Percentiles rank a stretch among this genome's conserved stretches.
Conservation (phyloP, 345 rosid genomes). For the Punica granatum region DNA sequence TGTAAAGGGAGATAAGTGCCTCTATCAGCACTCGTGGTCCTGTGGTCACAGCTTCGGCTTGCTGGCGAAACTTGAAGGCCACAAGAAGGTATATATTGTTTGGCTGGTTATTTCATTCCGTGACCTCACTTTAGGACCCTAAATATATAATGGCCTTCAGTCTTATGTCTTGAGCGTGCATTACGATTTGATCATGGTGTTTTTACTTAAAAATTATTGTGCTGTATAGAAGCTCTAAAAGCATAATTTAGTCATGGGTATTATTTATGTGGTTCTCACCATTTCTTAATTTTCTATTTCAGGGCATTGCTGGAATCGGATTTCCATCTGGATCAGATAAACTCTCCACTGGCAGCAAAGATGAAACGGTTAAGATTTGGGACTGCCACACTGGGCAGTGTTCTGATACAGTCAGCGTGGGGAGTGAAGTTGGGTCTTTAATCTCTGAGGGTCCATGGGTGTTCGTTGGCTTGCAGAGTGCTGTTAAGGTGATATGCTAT, state of each 20-base stretch:
- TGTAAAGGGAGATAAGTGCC: too few species aligned
- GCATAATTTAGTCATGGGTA: too few species aligned
- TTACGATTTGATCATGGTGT: too few species aligned
- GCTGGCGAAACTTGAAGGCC: slow-evolving; percentile 30
- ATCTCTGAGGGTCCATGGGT: slow-evolving; percentile 57
- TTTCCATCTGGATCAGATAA: slow-evolving; percentile 45
- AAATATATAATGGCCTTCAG: too few species aligned
- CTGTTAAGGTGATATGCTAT: slow-evolving; percentile 32
- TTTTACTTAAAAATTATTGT: too few species aligned
- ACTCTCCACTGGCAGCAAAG: slow-evolving; percentile 49
- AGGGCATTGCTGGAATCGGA: slow-evolving; percentile 44
- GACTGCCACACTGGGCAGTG: slow-evolving; percentile 48
- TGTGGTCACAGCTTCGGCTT: slow-evolving; percentile 19
- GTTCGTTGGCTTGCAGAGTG: slow-evolving; percentile 46
- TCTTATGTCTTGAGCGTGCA: too few species aligned
- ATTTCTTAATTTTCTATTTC: background rate
- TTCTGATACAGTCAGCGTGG: slow-evolving; percentile 21
- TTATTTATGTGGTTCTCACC: too few species aligned
- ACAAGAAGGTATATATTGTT: slow-evolving; percentile 32
- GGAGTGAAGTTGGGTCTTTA: slow-evolving; percentile 40
- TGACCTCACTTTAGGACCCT: too few species aligned
- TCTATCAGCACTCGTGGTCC: too few species aligned
- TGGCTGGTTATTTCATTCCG: too few species aligned
- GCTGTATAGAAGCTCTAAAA: too few species aligned
- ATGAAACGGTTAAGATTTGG: slow-evolving; percentile 42